These are phyloP conservation scores for Schoenoplectus triqueter DNA, from an alignment of 202 grass and related monocot species.

Conservation along the genomic window DNA sequence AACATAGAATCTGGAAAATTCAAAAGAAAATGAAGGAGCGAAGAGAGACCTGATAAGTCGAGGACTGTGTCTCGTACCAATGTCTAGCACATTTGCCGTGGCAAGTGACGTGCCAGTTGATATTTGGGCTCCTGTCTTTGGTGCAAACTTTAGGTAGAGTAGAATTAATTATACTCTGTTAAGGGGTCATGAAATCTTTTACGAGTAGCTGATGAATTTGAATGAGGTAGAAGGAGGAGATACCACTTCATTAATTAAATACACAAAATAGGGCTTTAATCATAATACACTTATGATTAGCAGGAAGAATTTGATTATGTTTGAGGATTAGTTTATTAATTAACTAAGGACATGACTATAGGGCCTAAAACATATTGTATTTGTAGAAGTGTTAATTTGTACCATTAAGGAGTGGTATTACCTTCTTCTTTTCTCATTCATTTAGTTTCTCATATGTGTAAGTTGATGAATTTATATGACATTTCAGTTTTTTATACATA, in stretches of 20 bases:
- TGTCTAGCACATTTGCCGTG: conserved; percentile 88
- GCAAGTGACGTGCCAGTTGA: conserved; percentile 86
- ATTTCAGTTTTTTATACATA: conserved; percentile 15
- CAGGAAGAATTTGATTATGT: conserved; percentile 34
- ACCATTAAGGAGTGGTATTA: conserved; percentile 41
- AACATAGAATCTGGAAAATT: conserved; percentile 61
- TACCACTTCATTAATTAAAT: conserved; percentile 42
- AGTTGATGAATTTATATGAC: conserved; percentile 27
- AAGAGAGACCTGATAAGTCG: conserved; percentile 66
- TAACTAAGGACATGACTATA: conserved; percentile 33
- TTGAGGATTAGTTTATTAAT: conserved; percentile 37
- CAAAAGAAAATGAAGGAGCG: conserved; percentile 55
- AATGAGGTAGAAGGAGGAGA: conserved; percentile 45
- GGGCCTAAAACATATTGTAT: conserved; percentile 28
- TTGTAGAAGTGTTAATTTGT: conserved; percentile 24
- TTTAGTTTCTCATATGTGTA: conserved; percentile 37
- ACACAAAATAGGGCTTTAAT: conserved; percentile 20
- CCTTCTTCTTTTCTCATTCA: conserved; percentile 41
- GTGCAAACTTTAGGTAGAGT: conserved; percentile 70
- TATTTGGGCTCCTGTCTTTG: conserved; percentile 77
- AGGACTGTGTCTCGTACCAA: conserved; percentile 86
- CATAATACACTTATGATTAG: conserved; percentile 27
- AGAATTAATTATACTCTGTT: neutral
- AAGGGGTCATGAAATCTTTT: conserved; percentile 11
- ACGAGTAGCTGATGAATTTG: conserved; percentile 26